These are phyloP conservation scores for Leccinum longicurvipes DNA, from an alignment of 768 basidiomycete genomes.

Conservation along the genomic window DNA sequence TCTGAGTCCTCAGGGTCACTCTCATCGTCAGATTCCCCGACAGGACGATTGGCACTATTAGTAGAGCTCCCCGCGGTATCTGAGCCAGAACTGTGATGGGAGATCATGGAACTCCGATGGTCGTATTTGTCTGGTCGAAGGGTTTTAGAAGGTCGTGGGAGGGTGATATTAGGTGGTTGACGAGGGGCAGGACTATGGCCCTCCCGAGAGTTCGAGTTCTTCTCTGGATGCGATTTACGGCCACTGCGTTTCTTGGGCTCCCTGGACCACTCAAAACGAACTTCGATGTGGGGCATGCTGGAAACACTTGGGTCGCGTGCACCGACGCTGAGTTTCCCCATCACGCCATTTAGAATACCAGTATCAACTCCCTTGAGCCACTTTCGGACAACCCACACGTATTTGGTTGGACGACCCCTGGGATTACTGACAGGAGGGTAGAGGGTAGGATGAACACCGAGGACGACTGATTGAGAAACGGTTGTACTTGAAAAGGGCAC, in stretches of 20 bases:
- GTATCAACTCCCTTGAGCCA: constrained; percentile 66
- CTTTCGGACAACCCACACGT: constrained; percentile 72
- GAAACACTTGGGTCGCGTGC: constrained; percentile 20
- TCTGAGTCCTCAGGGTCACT: constrained; percentile 96
- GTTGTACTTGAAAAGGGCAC: constrained; percentile 9
- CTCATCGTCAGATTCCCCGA: constrained; percentile 63
- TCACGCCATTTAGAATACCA: constrained; percentile 44
- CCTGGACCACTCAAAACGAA: constrained; percentile 78
- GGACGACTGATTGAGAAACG: constrained; percentile 42
- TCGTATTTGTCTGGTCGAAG: constrained; percentile 10
- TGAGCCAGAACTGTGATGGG: constrained; percentile 38
- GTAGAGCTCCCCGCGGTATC: constrained; percentile 25
- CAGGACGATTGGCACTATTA: constrained; percentile 18
- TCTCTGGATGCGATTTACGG: constrained; percentile 21
- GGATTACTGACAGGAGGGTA: constrained; percentile 44
- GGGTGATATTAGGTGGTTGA: constrained; percentile 2
- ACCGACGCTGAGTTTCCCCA: constrained; percentile 36
- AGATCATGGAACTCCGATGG: constrained; percentile 40
- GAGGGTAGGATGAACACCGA: constrained; percentile 68
- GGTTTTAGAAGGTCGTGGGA: constrained; percentile 8
- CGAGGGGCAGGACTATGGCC: constrained; percentile 13
- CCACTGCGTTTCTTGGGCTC: constrained; percentile 21
- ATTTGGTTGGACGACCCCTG: constrained; percentile 43
- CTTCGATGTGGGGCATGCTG: constrained; percentile 49
- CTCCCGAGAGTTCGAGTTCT: constrained; percentile 9